phyloP scores from a whole-genome alignment of 768 basidiomycete species.

The Amanita phalloides region DNA sequence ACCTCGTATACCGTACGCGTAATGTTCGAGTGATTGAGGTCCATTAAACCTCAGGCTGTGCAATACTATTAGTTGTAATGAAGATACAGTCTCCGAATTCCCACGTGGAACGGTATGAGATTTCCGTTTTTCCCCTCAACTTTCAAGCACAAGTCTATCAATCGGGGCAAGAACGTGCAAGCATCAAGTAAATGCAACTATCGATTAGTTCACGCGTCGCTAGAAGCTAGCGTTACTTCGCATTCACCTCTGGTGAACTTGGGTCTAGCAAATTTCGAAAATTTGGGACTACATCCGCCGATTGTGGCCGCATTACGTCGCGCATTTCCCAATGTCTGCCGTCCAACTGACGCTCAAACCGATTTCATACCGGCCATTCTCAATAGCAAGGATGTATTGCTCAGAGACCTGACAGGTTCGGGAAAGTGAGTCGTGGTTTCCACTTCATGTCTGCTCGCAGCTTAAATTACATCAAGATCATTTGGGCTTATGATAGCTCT shows the following conservation, averaged over 20 bases:
- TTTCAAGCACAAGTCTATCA: not conserved
- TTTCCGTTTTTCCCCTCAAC: not conserved
- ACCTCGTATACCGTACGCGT: not conserved
- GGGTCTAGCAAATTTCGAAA: conserved; percentile 28
- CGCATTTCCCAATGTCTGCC: conserved; percentile 52
- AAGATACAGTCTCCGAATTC: too few species aligned
- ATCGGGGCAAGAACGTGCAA: not conserved
- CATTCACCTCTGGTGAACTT: not conserved
- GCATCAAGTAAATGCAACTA: not conserved
- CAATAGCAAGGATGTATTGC: conserved; percentile 43
- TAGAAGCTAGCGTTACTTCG: not conserved
- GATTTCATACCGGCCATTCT: conserved; percentile 54
- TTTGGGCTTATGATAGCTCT: conserved; percentile 61
- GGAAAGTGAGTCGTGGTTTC: conserved; percentile 50
- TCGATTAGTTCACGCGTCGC: not conserved
- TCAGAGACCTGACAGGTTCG: conserved; percentile 65
- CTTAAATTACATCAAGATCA: conserved; percentile 33
- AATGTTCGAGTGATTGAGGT: not conserved
- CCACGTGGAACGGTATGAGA: not conserved
- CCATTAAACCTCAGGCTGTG: not conserved
- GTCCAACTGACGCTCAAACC: conserved; percentile 50
- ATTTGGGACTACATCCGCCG: conserved; percentile 38
- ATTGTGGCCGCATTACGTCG: conserved; percentile 37
- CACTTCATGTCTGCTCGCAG: not conserved
- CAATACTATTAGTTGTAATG: not conserved